Evolutionary conservation across 108 stramenopile genomes (phyloP).

Genomic region (Nitzschia sp.): DNA sequence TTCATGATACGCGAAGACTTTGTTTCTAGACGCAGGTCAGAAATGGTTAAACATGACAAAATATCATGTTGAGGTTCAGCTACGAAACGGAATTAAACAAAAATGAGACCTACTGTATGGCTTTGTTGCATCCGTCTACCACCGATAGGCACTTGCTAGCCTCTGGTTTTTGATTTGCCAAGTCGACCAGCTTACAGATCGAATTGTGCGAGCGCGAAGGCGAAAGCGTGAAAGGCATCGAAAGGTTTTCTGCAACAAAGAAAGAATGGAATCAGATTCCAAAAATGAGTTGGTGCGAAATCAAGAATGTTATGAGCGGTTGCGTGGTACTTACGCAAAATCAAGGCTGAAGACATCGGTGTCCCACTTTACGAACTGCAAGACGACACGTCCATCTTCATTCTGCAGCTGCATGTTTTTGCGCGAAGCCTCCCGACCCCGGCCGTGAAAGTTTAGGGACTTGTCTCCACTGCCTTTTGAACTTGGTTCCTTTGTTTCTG

Average conservation of each 20-base stretch:
- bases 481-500: constrained; percentile 15
- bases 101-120: no score
- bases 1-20: no score
- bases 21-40: no score
- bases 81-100: no score
- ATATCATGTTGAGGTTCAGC: no score
- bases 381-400: constrained; percentile 16
- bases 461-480: constrained; percentile 2
- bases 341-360: constrained; percentile 40
- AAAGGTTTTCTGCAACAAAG: constrained; percentile 21
- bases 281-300: no score
- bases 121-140: no score
- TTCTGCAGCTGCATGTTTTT: constrained; percentile 49
- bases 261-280: no score
- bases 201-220: constrained; percentile 47
- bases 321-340: constrained; percentile 25
- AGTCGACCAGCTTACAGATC: constrained; percentile 26
- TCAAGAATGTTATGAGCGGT: background rate
- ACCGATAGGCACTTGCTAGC: no score
- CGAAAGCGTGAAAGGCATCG: constrained; percentile 42
- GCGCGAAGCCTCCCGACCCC: constrained; percentile 36
- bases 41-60: no score
- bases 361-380: constrained; percentile 51
- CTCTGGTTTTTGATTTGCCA: no score
- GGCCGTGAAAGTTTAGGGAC: constrained; percentile 29